Percentiles rank a stretch among this genome's conserved stretches.
These are phyloP conservation scores for Pythium sukuiense DNA, from an alignment of 352 stramenopile genomes.

Conservation along the genomic window DNA sequence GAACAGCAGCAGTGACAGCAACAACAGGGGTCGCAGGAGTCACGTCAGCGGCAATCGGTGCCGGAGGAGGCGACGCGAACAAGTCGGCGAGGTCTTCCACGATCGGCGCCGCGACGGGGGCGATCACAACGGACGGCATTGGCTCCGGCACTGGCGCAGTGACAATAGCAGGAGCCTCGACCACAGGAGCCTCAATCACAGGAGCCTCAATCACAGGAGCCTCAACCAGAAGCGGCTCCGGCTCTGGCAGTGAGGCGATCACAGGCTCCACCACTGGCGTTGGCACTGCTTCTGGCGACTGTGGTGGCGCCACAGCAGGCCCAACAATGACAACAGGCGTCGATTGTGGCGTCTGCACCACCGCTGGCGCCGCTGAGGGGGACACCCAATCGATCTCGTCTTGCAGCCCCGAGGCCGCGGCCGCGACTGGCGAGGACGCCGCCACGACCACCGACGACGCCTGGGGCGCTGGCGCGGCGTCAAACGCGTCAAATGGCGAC, in stretches of 20 bases:
- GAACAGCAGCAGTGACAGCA: background rate
- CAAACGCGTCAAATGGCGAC: constrained; percentile 22
- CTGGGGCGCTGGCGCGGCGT: background rate
- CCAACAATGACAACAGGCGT: background rate
- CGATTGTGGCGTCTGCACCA: too few relatives aligned
- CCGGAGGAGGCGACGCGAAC: constrained; percentile 1
- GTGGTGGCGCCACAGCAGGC: too few relatives aligned
- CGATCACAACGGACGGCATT: background rate
- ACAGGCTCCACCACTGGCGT: background rate
- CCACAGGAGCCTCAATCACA: background rate
- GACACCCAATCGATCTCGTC: background rate
- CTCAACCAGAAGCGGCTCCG: background rate
- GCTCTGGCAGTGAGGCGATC: background rate
- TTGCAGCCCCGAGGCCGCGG: background rate
- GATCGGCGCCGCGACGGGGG: background rate
- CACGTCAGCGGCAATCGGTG: background rate
- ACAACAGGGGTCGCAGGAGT: background rate
- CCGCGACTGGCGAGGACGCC: constrained; percentile 2
- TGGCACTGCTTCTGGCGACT: too few relatives aligned
- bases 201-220: background rate
- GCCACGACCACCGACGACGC: background rate
- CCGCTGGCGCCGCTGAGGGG: background rate
- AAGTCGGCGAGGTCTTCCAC: background rate
- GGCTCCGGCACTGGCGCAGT: background rate
- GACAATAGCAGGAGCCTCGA: background rate